Evolutionary conservation across 352 stramenopile genomes (phyloP), one percentile per base, ranked within the genome.

Genomic region (Phytophthora sp.): DNA sequence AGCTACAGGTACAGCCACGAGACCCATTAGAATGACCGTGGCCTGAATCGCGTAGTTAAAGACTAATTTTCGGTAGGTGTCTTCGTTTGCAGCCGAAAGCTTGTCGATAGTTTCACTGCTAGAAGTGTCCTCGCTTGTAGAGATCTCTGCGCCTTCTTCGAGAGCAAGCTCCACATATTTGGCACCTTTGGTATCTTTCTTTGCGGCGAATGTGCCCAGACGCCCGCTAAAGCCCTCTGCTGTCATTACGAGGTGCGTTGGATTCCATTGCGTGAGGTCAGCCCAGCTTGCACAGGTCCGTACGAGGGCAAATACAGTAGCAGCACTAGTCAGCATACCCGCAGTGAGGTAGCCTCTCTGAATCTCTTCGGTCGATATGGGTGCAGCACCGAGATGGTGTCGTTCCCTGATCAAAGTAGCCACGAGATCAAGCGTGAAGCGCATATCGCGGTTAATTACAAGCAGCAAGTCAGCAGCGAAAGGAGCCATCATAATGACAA

Each of bases 341-440:
- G 72, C 21, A 6, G 15, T 20, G 12, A 74, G 21, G 38, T 82
- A 68, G 11, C 54, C 48, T 13, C 43, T 35, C 3, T 66, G 66
- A 17, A 82, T 48, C 23, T 66, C 42, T 30, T 79, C 28, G 15
- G 30, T 52, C 28, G 46, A 57, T 15, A 59, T 67, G 7, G 57
- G 54, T 20, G 46, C 62, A 18, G 61, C 70, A 26, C 65, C 65
- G n/a, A 63, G 39, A 42, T 75, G 74, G 37, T 66, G 15, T 32
- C 50, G 24, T 72, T 66, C 41, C 67, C 38, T 28, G 38, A 45
- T 45, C 38, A 45, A 45, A 45, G 38, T 45, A n/a, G 38, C 38
- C 20, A 55, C 31, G 10, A 61, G 69, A 23, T 77, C 69, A 13
- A 73, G 64, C 52, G 65, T 78, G 57, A 78, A 69, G 26, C 73